A percentile compares a stretch with the other conserved stretches of the same genome.
phyloP scores from a whole-genome alignment of 768 basidiomycete species.

The Amanita polypyramis region DNA sequence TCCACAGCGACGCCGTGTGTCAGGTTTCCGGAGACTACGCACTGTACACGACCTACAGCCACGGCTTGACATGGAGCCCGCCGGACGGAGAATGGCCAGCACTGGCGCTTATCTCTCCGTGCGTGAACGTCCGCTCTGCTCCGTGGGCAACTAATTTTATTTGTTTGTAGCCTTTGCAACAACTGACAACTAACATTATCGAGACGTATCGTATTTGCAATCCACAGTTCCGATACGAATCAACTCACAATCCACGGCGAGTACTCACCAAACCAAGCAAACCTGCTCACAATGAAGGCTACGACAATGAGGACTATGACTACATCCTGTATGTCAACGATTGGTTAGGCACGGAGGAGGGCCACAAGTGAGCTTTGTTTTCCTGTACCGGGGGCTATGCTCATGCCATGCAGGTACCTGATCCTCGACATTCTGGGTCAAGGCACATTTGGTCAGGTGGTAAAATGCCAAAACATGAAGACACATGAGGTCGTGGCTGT shows the following conservation, averaged over 20 bases:
- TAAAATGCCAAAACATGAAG: conserved; percentile 99
- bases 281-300: conserved; percentile 91
- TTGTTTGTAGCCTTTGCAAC: conserved; percentile 45
- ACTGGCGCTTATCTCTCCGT: conserved; percentile 77
- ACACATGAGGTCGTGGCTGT: conserved; percentile 98
- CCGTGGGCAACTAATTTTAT: conserved; percentile 7
- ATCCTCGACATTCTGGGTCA: conserved; percentile 98
- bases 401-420: conserved; percentile 53
- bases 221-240: conserved; percentile 90
- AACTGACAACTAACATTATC: conserved; percentile 76
- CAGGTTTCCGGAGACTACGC: conserved; percentile 73
- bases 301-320: conserved; percentile 98
- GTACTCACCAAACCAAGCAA: conserved; percentile 98
- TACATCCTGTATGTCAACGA: conserved; percentile 99
- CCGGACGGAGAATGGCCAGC: conserved; percentile 68
- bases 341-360: conserved; percentile 88
- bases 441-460: conserved; percentile 98
- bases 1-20: conserved; percentile 53
- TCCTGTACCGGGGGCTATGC: conserved; percentile 6
- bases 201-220: conserved; percentile 95
- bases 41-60: conserved; percentile 73
- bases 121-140: conserved; percentile 19
- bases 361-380: conserved; percentile 69
- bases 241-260: conserved; percentile 86
- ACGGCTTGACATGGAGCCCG: conserved; percentile 48